A percentile compares a stretch with the other conserved stretches of the same genome.
Evolutionary conservation across 139 green algal species (phyloP).

Genomic region (Micractinium conductrix): DNA sequence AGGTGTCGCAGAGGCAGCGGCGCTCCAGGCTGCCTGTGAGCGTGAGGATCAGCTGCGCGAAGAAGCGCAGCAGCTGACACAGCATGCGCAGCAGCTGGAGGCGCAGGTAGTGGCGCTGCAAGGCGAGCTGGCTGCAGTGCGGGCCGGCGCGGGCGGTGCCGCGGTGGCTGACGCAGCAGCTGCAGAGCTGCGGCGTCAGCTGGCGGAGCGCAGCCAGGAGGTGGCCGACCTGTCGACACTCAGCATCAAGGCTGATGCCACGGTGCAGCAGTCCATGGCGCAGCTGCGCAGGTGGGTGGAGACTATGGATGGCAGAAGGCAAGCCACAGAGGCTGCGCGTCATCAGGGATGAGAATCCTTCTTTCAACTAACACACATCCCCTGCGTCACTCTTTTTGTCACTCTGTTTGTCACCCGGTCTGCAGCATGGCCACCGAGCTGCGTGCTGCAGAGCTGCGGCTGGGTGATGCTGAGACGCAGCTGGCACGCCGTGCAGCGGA

Average conservation of each 20-base stretch:
- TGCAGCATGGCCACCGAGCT: conserved; percentile 35
- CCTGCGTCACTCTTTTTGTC: neutral
- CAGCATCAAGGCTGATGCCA: conserved; percentile 23
- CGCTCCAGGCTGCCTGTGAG: neutral
- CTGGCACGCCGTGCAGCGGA: neutral
- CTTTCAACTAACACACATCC: too few relatives aligned
- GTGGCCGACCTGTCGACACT: conserved; percentile 32
- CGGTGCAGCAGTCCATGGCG: conserved; percentile 40
- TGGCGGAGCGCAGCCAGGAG: conserved; percentile 27
- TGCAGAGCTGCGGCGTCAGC: conserved; percentile 21
- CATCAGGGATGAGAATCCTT: neutral
- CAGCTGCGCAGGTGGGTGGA: conserved; percentile 26
- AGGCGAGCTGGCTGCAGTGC: neutral
- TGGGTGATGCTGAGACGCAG: conserved; percentile 16
- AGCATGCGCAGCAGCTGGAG: neutral
- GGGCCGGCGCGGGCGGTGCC: neutral
- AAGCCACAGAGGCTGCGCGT: too few relatives aligned
- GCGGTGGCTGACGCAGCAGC: neutral
- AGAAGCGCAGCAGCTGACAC: neutral
- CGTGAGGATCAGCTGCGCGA: neutral
- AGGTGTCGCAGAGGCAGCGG: neutral
- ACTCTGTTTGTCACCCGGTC: too few relatives aligned
- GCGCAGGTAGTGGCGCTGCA: neutral
- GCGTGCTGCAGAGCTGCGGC: conserved; percentile 15
- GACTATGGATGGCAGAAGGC: neutral